Evolutionary conservation across 2,329 filamentous ascomycete species (phyloP), one percentile per base, ranked within the genome.

Genomic region (Coniochaeta sp.): DNA sequence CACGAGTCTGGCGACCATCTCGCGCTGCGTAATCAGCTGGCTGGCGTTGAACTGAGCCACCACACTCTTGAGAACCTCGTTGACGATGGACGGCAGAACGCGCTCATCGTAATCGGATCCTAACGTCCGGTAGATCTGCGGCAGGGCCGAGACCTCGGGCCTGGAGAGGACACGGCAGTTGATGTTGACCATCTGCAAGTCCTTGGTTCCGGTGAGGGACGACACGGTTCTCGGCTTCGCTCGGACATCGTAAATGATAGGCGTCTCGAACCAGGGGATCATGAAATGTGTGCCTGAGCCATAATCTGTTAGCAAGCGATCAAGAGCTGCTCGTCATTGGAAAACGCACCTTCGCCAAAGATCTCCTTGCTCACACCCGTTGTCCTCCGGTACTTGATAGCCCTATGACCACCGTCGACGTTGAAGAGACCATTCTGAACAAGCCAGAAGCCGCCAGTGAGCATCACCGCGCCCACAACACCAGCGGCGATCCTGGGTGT

Each of bases 111-210:
- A 99, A 77, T 99, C 95, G 60, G 88, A 88, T 59, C 95, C 95
- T 38, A 99, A 84, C 1, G 95, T 99, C 66, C 95, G 85, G 83
- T 98, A 99, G 71, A 99, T 99, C 78, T 96, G 91, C 19, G 95
- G 95, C 47, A 99, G 86, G 34, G 93, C 90, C 66, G 90, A 87
- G 70, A 99, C 81, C 61, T 92, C 87, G 60, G 95, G 95, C 69
- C 92, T 84, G 61, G 93, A 97, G 58, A 99, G 90, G 61, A 99
- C 95, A 90, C 95, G 93, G 78, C 95, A 99, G 72, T 93, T 99
- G 74, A 99, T 98, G 85, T 99, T 99, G 73, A 98, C 95, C 95
- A 99, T 99, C 81, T 99, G 95, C 77, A 99, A 80, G 78, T 99
- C 95, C 83, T 99, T 99, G 72, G 95, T 99, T 68, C 95, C 95